Base-by-base conservation (phyloP, 495 filamentous ascomycete genomes). In the Staphylotrichum longicolle region DNA sequence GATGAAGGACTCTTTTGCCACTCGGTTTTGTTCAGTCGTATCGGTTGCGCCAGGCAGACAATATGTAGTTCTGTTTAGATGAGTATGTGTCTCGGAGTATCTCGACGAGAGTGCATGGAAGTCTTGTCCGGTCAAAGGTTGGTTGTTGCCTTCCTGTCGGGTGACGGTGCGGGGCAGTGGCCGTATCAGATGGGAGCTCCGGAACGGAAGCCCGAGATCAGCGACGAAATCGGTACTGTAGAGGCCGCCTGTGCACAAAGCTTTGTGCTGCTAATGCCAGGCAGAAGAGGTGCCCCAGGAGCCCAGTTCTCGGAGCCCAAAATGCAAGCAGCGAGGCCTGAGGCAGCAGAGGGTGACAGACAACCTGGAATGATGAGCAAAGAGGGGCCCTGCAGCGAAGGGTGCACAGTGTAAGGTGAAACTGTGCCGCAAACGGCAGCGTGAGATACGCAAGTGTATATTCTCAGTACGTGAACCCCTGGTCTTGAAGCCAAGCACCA, bases 141-240 rank as follows among this genome's bases (percentile, higher is more conserved):
- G 40, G 27, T 40, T 30, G 37, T 44, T 30, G 20, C 20, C 20
- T 27, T 27, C 20, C 20, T 27, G 20, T 42, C 40, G 40, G 50
- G 5, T 53, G 1, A 12, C 6, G 4, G 51, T 54, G 51, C 51
- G 51, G 51, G 51, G 51, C 51, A 41, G 6, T 12, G 35, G 15
- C 35, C 7, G 2, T 10, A 12, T 15, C 42, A 42, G 14, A 42
- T 11, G 40, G 40, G 14, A 6, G 40, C 40, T 42, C 40, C 40
- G 40, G 14, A n/a, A n/a, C 3, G 35, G 7, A 54, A 40, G 35
- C 34, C n/a, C 51, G 51, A 54, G 35, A 40, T 54, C 47, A 34
- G 34, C 51, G 15, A 27, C 40, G 37, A 34, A 27, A 27, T 9
- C 15, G 51, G 51, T 34, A 40, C 51, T 30, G 48, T 51, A 12